These are phyloP conservation scores for Epichloe bromicola DNA, from an alignment of 2,329 filamentous ascomycete genomes.

Conservation along the genomic window DNA sequence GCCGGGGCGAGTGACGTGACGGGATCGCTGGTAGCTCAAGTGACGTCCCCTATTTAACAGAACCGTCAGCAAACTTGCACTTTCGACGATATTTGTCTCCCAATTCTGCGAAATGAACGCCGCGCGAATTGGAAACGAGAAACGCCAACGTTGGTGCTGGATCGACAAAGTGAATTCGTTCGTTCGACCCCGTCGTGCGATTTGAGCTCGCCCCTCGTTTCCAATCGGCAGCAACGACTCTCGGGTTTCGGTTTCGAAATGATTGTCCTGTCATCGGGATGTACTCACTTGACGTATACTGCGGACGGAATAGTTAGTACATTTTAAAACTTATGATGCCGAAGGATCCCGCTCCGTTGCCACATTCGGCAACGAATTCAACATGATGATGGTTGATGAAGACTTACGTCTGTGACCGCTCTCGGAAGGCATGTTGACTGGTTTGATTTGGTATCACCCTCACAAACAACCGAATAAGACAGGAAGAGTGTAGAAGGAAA, in stretches of 20 bases:
- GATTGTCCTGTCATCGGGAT: not conserved
- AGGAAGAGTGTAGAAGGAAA: conserved; percentile 25
- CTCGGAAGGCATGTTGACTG: conserved; percentile 76
- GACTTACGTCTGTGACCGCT: conserved; percentile 79
- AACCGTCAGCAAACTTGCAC: conserved; percentile 1
- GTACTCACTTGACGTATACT: conserved; percentile 86
- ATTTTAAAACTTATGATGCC: conserved; percentile 21
- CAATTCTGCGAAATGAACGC: not conserved
- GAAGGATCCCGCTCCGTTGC: conserved; percentile 2
- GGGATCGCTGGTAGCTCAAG: conserved; percentile 93
- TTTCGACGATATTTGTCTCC: not conserved
- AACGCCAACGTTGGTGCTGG: not conserved
- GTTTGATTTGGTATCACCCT: conserved; percentile 29
- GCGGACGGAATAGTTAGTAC: conserved; percentile 1
- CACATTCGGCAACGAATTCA: not conserved
- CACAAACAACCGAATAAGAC: conserved; percentile 32
- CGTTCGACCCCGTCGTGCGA: not conserved
- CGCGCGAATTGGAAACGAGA: not conserved
- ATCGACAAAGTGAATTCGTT: not conserved
- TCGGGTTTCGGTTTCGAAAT: not conserved
- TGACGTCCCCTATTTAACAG: conserved; percentile 66
- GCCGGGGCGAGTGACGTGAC: conserved; percentile 80
- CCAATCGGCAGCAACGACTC: not conserved
- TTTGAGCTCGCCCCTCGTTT: not conserved
- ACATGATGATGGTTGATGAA: not conserved